Evolutionary conservation across 2,329 filamentous ascomycete genomes (phyloP).

Genomic region (Ascochyta lentis): DNA sequence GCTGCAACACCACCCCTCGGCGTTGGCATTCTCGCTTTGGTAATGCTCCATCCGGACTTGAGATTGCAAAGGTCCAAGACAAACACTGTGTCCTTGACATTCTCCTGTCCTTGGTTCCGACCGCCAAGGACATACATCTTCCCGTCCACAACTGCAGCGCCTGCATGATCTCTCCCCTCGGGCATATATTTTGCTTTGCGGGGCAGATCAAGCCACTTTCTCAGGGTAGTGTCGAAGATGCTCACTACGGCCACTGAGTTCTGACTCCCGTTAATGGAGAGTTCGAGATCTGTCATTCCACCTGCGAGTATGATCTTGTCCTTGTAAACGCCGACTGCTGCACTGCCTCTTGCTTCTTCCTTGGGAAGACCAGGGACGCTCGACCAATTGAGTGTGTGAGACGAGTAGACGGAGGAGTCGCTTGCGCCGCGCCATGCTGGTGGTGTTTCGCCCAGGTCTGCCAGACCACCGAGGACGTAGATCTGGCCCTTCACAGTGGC

Average conservation of each 20-base stretch:
- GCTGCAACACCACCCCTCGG: constrained; percentile 31
- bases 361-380: background rate
- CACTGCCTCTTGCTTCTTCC: constrained; percentile 27
- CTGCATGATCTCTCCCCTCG: constrained; percentile 32
- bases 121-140: constrained; percentile 39
- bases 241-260: constrained; percentile 22
- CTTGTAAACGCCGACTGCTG: constrained; percentile 26
- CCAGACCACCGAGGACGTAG: constrained; percentile 34
- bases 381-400: background rate
- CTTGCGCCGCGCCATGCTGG: constrained; percentile 18
- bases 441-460: constrained; percentile 1
- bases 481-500: constrained; percentile 29
- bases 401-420: constrained; percentile 24
- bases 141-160: constrained; percentile 28
- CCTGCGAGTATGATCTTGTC: constrained; percentile 31
- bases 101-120: constrained; percentile 19
- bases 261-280: constrained; percentile 11
- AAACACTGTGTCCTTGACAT: constrained; percentile 30
- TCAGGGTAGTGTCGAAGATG: constrained; percentile 1
- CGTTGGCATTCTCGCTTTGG: constrained; percentile 29
- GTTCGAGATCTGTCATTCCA: constrained; percentile 23
- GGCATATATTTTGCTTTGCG: constrained; percentile 24
- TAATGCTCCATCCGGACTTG: constrained; percentile 27
- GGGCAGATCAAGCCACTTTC: constrained; percentile 1
- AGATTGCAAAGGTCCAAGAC: constrained; percentile 31